These are phyloP conservation scores for Chaetomium globosum DNA, from an alignment of 2,329 filamentous ascomycete genomes.

Conservation along the genomic window DNA sequence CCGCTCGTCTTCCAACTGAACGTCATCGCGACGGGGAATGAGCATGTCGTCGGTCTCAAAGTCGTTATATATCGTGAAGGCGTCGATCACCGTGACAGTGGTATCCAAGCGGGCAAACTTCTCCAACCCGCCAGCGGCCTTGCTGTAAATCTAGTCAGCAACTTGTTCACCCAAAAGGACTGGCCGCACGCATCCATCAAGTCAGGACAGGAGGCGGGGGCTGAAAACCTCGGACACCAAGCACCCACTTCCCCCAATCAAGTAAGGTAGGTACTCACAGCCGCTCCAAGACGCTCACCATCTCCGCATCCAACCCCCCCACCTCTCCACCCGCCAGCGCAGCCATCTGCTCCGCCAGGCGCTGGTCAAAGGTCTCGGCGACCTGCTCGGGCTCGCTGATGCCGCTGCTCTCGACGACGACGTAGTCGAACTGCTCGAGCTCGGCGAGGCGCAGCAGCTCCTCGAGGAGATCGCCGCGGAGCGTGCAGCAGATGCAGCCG, in stretches of 20 bases:
- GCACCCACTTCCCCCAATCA: no score
- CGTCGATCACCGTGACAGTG: constrained; percentile 72
- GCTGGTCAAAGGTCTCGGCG: constrained; percentile 64
- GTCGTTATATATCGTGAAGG: constrained; percentile 71
- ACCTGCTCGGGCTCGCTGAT: constrained; percentile 75
- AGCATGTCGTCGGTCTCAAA: constrained; percentile 71
- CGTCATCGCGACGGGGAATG: constrained; percentile 64
- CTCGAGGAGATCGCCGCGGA: constrained; percentile 70
- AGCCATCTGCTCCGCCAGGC: constrained; percentile 57
- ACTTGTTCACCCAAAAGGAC: not conserved
- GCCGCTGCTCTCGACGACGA: constrained; percentile 71
- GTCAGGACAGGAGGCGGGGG: no score
- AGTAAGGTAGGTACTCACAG: not conserved
- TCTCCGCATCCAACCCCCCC: not conserved
- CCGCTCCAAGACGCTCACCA: not conserved
- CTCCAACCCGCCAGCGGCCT: not conserved
- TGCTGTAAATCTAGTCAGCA: not conserved
- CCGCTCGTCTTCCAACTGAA: constrained; percentile 68
- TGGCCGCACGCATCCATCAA: no score
- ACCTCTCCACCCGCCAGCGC: constrained; percentile 35
- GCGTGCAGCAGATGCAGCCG: constrained; percentile 75
- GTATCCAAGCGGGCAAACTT: constrained; percentile 57
- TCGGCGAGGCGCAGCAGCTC: constrained; percentile 68
- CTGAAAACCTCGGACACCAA: no score
- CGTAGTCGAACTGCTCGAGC: constrained; percentile 67